Evolutionary conservation across 257 asterid species (phyloP), one percentile per base, ranked within the genome.

Genomic region (Prunella vulgaris): DNA sequence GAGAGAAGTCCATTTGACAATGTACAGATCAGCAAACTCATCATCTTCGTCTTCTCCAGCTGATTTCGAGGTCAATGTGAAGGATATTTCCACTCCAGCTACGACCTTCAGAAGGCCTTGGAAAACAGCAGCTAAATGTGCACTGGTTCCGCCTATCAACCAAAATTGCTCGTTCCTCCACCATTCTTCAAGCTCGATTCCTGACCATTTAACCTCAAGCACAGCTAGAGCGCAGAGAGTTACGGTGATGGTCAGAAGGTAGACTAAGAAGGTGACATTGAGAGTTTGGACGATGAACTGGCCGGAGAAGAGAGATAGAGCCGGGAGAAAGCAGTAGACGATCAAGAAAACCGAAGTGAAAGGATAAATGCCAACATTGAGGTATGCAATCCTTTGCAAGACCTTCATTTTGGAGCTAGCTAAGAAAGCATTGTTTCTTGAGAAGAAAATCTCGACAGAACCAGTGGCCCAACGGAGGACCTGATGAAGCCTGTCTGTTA

Each of bases 401-500:
- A 85, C 78, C 71, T 87, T 87, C 89, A 87, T 83, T 68, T 58
- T 81, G 18, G 94, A 70, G 76, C 85, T 81, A 0, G 90, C 90
- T 9, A 87, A 48, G 17, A 87, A 78, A 0, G 94, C 94, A 18
- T 87, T 87, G 82, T 87, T 87, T 10, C 94, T 79, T 0, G 94
- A 87, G 74, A 87, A 87, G 81, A 87, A 87, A 24, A 87, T 87
- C 69, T 87, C 94, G 14, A 87, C 94, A 0, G 94, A 87, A n/a
- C 94, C 94, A 5, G 94, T 87, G 10, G 94, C 94, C 94, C 94
- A 87, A 0, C 94, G 90, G 30, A 87, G 89, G 73, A 87, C 94
- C 76, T 87, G 90, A 56, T 87, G 94, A 68, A 87, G 94, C 75
- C 94, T 56, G 54, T 87, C 94, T 0, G 94, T 87, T 38, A 87